phyloP scores from a whole-genome alignment of 2,329 filamentous ascomycete genomes.

The Alternaria sp. region DNA sequence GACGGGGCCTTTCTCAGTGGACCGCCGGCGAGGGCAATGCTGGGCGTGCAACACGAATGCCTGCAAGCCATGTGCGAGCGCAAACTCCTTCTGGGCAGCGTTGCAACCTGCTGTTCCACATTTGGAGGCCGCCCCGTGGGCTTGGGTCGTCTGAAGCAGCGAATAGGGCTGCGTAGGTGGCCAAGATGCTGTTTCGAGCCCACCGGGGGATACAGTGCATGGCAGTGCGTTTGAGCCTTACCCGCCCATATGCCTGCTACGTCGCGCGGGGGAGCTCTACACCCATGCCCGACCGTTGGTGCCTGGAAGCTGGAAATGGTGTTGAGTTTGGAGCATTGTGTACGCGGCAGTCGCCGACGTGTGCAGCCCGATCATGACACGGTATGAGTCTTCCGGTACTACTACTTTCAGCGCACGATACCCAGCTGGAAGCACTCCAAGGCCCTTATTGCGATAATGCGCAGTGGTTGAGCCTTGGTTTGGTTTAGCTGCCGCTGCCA shows the following conservation, averaged over 20 bases:
- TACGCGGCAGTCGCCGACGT: constrained; percentile 18
- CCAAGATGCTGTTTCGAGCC: constrained; percentile 3
- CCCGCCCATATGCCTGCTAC: constrained; percentile 15
- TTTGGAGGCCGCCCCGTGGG: constrained; percentile 20
- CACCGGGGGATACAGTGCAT: constrained; percentile 30
- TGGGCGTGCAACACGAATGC: constrained; percentile 7
- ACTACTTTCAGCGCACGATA: constrained; percentile 17
- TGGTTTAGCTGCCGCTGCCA: constrained; percentile 34
- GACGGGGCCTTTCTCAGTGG: constrained; percentile 15
- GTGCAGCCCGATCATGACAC: constrained; percentile 11
- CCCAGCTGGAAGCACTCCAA: constrained; percentile 20
- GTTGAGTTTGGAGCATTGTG: constrained; percentile 8
- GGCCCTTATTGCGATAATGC: constrained; percentile 20
- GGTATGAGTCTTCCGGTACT: constrained; percentile 3
- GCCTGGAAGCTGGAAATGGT: constrained; percentile 16
- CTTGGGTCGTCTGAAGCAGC: constrained; percentile 15
- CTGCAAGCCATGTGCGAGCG: constrained; percentile 17
- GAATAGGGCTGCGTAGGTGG: constrained; percentile 11
- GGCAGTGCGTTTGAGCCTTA: constrained; percentile 28
- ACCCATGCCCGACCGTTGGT: constrained; percentile 18
- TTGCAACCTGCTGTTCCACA: constrained; percentile 32
- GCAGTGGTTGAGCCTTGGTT: constrained; percentile 19
- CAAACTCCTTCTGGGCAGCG: constrained; percentile 24
- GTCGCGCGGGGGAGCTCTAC: background rate
- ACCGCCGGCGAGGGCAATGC: constrained; percentile 11